Base-by-base conservation (phyloP, 495 filamentous ascomycete species). In the Penicillium verhagenii region DNA sequence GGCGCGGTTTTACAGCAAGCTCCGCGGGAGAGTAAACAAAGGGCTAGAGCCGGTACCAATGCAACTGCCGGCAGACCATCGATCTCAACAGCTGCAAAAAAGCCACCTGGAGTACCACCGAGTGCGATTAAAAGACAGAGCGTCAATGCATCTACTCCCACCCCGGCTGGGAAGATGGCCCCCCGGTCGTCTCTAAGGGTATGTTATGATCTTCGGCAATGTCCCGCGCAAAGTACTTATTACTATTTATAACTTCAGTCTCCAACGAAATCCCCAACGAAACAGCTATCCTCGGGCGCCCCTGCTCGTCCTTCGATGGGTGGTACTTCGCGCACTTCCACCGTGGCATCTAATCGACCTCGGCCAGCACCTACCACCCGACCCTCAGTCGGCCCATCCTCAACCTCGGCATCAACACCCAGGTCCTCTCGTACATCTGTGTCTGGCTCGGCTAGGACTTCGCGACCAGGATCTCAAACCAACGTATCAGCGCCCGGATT, bases 241-340 rank as follows among this genome's bases (percentile, higher is more conserved):
- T 35, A 23, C 1, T 24, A 18, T 42, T 11, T 54, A 35, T 53
- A 26, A 48, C 33, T 5, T 20, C 58, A 91, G 87, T 90, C 88
- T 25, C 89, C 90, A 5, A 85, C 82, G 0, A 91, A 89, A 63
- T 90, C 87, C 4, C 89, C 90, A 7, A 91, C 88, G 9, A 93
- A 95, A 65, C 88, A 90, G 56, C 69, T 90, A 9, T 76, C 81
- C 2, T 14, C 85, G 26, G 74, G 78, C 18, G 68, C 76, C 21
- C 86, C 86, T 6, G 80, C 74, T 44, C 67, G 69, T 37, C 60
- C 72, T 2, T 74, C 74, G 1, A 53, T 67, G 16, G 70, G 86
- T 52, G 88, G 82, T 33, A 79, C 76, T 31, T 81, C 70, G 19
- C 73, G 69, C 25, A 66, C 73, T 11, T 65, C 77, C 55, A 73